Base-by-base conservation (phyloP, 2,329 filamentous ascomycete genomes). In the Ceratocystis cacaofunesta region DNA sequence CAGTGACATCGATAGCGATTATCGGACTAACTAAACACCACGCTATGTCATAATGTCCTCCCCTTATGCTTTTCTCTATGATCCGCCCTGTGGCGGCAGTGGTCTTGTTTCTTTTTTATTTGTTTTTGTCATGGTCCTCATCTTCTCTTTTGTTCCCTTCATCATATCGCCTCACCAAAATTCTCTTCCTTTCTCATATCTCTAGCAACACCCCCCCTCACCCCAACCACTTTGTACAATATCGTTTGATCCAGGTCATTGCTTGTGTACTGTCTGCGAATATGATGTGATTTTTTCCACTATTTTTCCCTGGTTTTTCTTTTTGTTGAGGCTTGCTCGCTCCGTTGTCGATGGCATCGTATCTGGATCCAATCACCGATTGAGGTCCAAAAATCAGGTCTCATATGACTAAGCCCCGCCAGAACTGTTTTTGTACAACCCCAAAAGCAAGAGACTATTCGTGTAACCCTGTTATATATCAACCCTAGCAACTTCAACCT, bases 221-320 rank as follows among this genome's bases (percentile, higher is more conserved):
- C 12, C 19, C 28, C 32, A 41, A 3, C 22, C 22, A 12, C 50
- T 43, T 57, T 64, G 66, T 69, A 69, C 67, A 68, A 67, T 69
- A 69, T 46, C 22, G 62, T 57, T 60, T 66, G 61, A 60, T 65
- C 57, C 62, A 61, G 46, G 48, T 48, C 55, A 58, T 63, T 52
- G 46, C 46, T 22, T 48, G 46, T 64, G 52, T 63, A 50, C 50
- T 64, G 44, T 43, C 28, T 32, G 57, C 63, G 5, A 19, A 19
- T 61, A 19, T 36, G n/a, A 19, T 36, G 10, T n/a, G 30, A 41
- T 28, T 15, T 55, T 25, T 15, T 22, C 19, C 8, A 5, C 5
- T 30, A 25, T 55, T 15, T 25, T 25, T 55, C 50, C 5, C 19
- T 3, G 7, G 48, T 19, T 41, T 41, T 41, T 41, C 36, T 41